phyloP scores from a whole-genome alignment of 164 flowering plant genomes.

The Vitis vinifera region DNA sequence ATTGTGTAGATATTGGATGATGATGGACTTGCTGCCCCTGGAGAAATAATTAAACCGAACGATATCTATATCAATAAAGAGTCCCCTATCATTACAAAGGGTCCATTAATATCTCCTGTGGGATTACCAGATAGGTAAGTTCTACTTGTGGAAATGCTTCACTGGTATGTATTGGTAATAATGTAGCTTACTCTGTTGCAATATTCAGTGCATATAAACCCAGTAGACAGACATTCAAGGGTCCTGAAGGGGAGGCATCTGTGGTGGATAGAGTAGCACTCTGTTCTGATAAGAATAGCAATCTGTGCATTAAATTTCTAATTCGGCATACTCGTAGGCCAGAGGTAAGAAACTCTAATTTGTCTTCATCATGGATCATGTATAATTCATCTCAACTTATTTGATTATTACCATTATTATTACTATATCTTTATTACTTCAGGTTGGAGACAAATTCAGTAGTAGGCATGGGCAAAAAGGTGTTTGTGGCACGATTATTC shows the following conservation, averaged over 20 bases:
- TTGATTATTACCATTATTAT: background rate
- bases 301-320: slow-evolving; percentile 58
- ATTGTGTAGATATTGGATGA: slow-evolving; percentile 69
- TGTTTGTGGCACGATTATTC: slow-evolving; percentile 89
- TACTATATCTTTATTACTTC: slow-evolving; percentile 2
- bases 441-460: slow-evolving; percentile 98
- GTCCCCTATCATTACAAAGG: slow-evolving; percentile 43
- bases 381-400: background rate
- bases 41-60: slow-evolving; percentile 64
- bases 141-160: background rate
- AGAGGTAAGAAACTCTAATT: slow-evolving; percentile 46
- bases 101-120: slow-evolving; percentile 14
- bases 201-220: slow-evolving; percentile 51
- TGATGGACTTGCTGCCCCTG: slow-evolving; percentile 96
- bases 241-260: slow-evolving; percentile 67
- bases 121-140: slow-evolving; percentile 52
- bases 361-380: background rate
- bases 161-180: background rate
- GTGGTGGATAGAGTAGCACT: slow-evolving; percentile 88
- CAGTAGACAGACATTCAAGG: slow-evolving; percentile 47
- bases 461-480: slow-evolving; percentile 99
- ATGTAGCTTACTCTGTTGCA: slow-evolving; percentile 3
- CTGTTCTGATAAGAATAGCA: slow-evolving; percentile 45
- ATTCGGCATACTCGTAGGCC: slow-evolving; percentile 93
- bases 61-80: slow-evolving; percentile 72